Conservation (phyloP, 108 stramenopile genomes). For the Cyclostephanos invisitatus region DNA sequence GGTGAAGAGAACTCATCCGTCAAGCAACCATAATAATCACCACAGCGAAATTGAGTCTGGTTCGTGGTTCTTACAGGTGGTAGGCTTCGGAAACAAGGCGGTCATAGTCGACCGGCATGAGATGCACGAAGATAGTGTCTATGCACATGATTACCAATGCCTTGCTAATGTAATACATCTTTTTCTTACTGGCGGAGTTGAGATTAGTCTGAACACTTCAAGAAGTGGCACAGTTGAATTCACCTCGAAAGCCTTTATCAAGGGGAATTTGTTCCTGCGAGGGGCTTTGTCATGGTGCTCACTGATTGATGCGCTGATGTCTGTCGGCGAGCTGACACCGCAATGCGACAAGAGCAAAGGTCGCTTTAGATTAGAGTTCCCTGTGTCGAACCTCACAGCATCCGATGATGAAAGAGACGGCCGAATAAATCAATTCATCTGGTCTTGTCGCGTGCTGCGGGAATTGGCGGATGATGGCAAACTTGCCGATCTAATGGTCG, state of each 20-base stretch:
- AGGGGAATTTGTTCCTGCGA: conserved; percentile 42
- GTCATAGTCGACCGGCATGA: conserved; percentile 26
- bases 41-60: neutral
- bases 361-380: conserved; percentile 20
- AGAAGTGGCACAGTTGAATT: conserved; percentile 30
- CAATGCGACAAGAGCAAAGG: neutral
- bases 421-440: conserved; percentile 27
- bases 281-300: conserved; percentile 46
- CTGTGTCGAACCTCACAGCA: conserved; percentile 8
- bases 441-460: conserved; percentile 37
- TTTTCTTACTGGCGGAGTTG: conserved; percentile 42
- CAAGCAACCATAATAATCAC: neutral
- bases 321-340: conserved; percentile 20
- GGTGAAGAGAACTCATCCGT: conserved; percentile 1
- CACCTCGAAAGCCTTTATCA: conserved; percentile 29
- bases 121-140: conserved; percentile 20
- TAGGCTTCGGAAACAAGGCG: conserved; percentile 46
- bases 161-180: conserved; percentile 44
- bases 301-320: conserved; percentile 37
- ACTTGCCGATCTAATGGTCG: conserved; percentile 26
- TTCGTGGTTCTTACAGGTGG: conserved; percentile 33
- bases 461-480: conserved; percentile 18
- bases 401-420: conserved; percentile 22
- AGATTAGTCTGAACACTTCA: conserved; percentile 20
- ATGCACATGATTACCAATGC: conserved; percentile 46